Evolutionary conservation across 148 eudicot species (phyloP).

Genomic region (Linanthus parryae): DNA sequence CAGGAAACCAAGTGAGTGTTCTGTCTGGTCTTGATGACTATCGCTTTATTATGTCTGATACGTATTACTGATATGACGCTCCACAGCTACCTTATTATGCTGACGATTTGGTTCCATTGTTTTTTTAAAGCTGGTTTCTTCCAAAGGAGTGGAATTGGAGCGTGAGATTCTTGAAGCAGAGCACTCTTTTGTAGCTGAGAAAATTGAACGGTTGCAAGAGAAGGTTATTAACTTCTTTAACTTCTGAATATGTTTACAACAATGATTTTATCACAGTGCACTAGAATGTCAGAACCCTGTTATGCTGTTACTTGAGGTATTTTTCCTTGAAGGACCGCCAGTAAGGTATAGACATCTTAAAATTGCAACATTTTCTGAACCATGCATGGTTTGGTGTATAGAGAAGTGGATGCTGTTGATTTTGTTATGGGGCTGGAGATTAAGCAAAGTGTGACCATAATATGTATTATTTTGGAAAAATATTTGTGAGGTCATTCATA

Average conservation of each 20-base stretch:
- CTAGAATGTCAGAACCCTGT: background rate
- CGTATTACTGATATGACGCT: constrained; percentile 1
- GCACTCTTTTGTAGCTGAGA: constrained; percentile 52
- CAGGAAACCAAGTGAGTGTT: constrained; percentile 54
- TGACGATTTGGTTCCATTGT: background rate
- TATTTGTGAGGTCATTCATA: too few relatives aligned
- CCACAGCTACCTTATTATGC: background rate
- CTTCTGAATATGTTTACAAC: too few relatives aligned
- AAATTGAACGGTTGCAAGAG: constrained; percentile 56
- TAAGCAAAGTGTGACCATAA: too few relatives aligned
- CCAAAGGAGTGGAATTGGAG: constrained; percentile 69
- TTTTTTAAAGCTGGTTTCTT: constrained; percentile 29
- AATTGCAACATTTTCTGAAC: too few relatives aligned
- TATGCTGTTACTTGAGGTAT: too few relatives aligned
- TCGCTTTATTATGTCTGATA: background rate
- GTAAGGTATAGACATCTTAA: too few relatives aligned
- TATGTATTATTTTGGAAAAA: too few relatives aligned
- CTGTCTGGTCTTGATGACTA: constrained; percentile 11
- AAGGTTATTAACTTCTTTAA: constrained; percentile 37
- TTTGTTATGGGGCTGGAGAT: too few relatives aligned
- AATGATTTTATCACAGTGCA: background rate
- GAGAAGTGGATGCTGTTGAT: too few relatives aligned
- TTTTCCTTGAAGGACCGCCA: too few relatives aligned
- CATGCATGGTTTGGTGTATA: too few relatives aligned
- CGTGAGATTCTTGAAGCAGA: constrained; percentile 76